Base-by-base conservation (phyloP, 2,329 filamentous ascomycete genomes). In the Alternaria sp. region DNA sequence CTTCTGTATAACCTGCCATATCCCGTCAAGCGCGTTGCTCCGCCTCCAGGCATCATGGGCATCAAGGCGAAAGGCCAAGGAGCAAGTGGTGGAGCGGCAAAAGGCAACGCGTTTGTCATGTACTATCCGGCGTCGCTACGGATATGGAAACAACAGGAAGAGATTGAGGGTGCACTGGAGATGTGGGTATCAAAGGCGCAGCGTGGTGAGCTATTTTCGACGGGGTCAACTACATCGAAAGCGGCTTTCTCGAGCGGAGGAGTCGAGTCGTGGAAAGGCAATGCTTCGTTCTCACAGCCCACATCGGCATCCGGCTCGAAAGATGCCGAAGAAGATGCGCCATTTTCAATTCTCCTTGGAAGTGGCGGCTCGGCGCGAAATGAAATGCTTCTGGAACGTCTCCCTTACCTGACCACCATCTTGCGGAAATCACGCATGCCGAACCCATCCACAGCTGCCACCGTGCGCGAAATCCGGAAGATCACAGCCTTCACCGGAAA, bases 101-200 rank as follows among this genome's bases (percentile, higher is more conserved):
- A 83, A 51, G 80, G 82, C 3, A 92, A 93, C 73, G 87, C 91
- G 0, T 90, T 90, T 81, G 94, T 92, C 74, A 97, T 99, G 92
- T 96, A 94, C 70, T 99, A 96, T 74, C 96, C 96, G 0, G 89
- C 89, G 0, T 93, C 91, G 59, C 82, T 97, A 45, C 93, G 93
- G 70, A 80, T 97, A 11, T 97, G 94, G 93, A 87, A 90, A 63
- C 87, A 89, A 59, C 91, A 88, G 66, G 94, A 98, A 76, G 94
- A 97, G 76, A 85, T 95, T 6, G 90, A 93, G 64, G 89, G 88
- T 0, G 78, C 93, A 1, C 82, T 97, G 1, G 91, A 93, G 61
- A 74, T 90, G 60, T 92, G 91, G 86, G 88, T 89, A 1, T 83
- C 86, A 0, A 86, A 85, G 54, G 81, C 90, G 19, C 85, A 85